Evolutionary conservation across 257 asterid genomes (phyloP).

Genomic region (Gentiana dahurica): DNA sequence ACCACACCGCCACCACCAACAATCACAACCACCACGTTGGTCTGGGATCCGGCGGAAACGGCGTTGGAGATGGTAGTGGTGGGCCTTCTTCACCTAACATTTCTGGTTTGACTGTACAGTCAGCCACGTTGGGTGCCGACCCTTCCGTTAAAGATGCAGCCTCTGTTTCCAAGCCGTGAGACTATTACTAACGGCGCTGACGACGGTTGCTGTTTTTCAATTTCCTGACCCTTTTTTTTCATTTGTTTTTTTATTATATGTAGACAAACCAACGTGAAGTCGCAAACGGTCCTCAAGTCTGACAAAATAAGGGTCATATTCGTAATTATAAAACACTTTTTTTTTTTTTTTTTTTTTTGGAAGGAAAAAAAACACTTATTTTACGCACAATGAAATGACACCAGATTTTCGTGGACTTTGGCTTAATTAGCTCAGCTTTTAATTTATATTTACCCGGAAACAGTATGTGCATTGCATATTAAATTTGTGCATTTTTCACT

Average conservation of each 20-base stretch:
- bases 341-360: no score
- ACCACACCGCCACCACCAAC: not conserved
- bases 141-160: constrained; percentile 38
- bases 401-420: no score
- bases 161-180: constrained; percentile 41
- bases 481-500: no score
- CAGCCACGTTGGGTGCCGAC: constrained; percentile 32
- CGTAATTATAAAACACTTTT: not conserved
- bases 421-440: no score
- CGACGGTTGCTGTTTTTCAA: not conserved
- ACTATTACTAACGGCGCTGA: constrained; percentile 20
- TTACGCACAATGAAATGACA: no score
- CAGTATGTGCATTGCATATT: no score
- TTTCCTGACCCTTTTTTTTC: not conserved
- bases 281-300: constrained; percentile 36
- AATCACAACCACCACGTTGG: constrained; percentile 18
- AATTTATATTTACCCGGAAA: no score
- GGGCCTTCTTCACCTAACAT: constrained; percentile 64
- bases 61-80: constrained; percentile 13
- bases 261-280: not conserved
- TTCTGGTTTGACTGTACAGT: constrained; percentile 66
- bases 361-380: no score
- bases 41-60: constrained; percentile 2
- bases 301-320: constrained; percentile 33
- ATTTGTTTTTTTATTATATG: not conserved